Evolutionary conservation across 192 early-diverging fungal species (phyloP), one percentile per base, ranked within the genome.

Genomic region (Diversispora eburnea): DNA sequence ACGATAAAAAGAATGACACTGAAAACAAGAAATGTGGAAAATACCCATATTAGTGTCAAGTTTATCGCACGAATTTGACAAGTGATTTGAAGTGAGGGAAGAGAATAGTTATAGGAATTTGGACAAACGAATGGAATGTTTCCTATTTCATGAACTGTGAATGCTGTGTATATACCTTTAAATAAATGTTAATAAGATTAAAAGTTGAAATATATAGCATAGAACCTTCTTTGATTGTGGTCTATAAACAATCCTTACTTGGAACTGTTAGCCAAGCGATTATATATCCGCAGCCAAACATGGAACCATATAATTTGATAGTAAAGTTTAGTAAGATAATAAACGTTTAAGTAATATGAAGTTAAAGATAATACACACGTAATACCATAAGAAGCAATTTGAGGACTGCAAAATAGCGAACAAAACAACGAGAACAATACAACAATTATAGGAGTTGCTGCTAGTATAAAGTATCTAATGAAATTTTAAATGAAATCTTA

Each of bases 141-240:
- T 22, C 65, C 65, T 46, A 67, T 67, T 67, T 67, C 65, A 67
- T 49, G 42, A 67, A 48, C 65, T 39, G 61, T 63, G 9, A 10
- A 9, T 67, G 65, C 65, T 67, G 65, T 67, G 65, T 67, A 67
- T 67, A 22, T 67, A 19, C 65, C 65, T 67, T 67, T 67, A 48
- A 67, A 19, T 67, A 67, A 67, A 67, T 67, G 20, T 67, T 22
- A 48, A 48, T 48, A 67, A 67, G 65, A 48, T 67, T 67, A 67
- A 67, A 67, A 67, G 65, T n/a, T 67, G 47, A 67, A 67, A 8
- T 67, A 67, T 48, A 67, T 67, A 67, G 65, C 65, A 67, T 67
- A 67, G 62, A 67, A 48, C 65, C 5, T 67, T 67, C 65, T 63
- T 17, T 67, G 65, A 67, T 67, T 67, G 65, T 67, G 20, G 65